Evolutionary conservation across 2,329 filamentous ascomycete genomes (phyloP).

Genomic region (Alternaria hordeiaustralica): DNA sequence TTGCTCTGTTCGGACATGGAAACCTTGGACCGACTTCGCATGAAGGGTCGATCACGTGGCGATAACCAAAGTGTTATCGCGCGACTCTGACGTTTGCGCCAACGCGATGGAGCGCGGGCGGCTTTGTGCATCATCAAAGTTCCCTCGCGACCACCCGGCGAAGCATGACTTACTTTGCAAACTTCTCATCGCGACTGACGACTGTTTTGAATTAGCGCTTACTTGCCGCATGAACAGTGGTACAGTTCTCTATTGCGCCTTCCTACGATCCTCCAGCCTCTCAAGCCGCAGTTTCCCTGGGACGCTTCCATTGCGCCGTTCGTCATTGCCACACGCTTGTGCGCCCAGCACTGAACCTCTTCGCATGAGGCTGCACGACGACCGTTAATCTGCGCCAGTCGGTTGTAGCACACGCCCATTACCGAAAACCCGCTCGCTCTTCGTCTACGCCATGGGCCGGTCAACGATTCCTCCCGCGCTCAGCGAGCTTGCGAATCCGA

Average conservation of each 20-base stretch:
- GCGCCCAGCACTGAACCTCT: constrained; percentile 4
- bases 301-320: constrained; percentile 4
- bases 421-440: constrained; percentile 8
- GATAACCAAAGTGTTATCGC: constrained; percentile 16
- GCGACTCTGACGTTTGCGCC: constrained; percentile 11
- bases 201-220: neutral
- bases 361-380: constrained; percentile 10
- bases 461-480: constrained; percentile 46
- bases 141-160: neutral
- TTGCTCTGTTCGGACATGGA: neutral
- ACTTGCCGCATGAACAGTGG: constrained; percentile 8
- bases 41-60: constrained; percentile 16
- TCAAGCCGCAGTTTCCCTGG: constrained; percentile 1
- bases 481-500: constrained; percentile 48
- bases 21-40: neutral
- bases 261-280: constrained; percentile 15
- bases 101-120: constrained; percentile 7
- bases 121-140: constrained; percentile 6
- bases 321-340: constrained; percentile 7
- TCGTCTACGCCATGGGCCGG: constrained; percentile 40
- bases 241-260: constrained; percentile 13
- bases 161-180: neutral
- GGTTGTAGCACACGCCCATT: constrained; percentile 14
- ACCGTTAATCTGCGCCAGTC: constrained; percentile 10
- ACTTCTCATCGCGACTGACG: neutral